Evolutionary conservation across 768 basidiomycete genomes (phyloP).

Genomic region (Rubroboletus pulcherrimus): DNA sequence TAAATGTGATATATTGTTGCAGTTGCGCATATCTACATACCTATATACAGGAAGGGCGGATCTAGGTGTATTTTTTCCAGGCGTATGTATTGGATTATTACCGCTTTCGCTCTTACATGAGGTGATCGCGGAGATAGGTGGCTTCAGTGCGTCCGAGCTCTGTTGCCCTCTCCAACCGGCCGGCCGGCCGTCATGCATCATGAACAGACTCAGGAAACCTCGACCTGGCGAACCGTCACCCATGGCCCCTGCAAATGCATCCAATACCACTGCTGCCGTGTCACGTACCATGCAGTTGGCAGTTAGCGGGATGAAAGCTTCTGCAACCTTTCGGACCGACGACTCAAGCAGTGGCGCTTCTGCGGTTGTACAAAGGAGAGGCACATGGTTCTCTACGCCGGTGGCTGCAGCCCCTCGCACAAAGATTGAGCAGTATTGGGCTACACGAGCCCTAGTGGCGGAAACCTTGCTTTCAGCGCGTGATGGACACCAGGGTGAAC

Average conservation of each 20-base stretch:
- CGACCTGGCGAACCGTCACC: slow-evolving; percentile 5
- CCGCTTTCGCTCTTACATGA: not conserved
- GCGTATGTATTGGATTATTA: slow-evolving; percentile 13
- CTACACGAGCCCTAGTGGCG: slow-evolving; percentile 58
- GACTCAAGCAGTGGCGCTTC: not conserved
- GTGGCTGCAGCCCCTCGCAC: slow-evolving; percentile 24
- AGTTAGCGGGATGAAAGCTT: slow-evolving; percentile 5
- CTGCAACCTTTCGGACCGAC: not conserved
- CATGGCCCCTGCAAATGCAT: not conserved
- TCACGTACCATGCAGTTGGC: slow-evolving; percentile 33
- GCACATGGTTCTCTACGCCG: slow-evolving; percentile 21
- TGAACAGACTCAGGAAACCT: slow-evolving; percentile 26
- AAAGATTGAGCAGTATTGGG: slow-evolving; percentile 60
- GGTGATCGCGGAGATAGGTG: slow-evolving; percentile 6
- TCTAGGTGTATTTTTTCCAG: slow-evolving; percentile 17
- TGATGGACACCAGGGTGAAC: slow-evolving; percentile 46
- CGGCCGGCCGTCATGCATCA: slow-evolving; percentile 9
- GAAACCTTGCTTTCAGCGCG: slow-evolving; percentile 56
- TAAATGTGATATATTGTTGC: slow-evolving; percentile 11
- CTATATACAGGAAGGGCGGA: slow-evolving; percentile 11
- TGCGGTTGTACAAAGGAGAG: slow-evolving; percentile 5
- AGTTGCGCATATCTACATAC: slow-evolving; percentile 11
- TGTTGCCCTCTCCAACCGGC: not conserved
- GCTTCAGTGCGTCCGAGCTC: too few relatives aligned
- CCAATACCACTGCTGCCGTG: slow-evolving; percentile 1